These are phyloP conservation scores for Jasminum sambac DNA, from an alignment of 257 asterid species.

Conservation along the genomic window DNA sequence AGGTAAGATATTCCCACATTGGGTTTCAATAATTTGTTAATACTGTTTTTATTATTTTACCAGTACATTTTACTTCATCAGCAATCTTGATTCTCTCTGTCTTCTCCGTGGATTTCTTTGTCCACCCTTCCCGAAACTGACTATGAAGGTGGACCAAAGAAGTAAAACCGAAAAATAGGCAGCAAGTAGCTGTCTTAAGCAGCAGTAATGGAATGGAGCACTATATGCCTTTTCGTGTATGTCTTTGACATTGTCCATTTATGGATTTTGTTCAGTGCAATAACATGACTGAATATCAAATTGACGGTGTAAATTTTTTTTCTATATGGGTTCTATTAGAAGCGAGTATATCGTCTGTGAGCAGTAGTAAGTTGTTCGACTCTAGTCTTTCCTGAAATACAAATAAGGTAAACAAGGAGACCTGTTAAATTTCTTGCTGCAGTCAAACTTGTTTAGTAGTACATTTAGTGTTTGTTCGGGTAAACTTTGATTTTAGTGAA, in stretches of 20 bases:
- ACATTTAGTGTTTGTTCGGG: not conserved
- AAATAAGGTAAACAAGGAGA: not conserved
- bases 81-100: not conserved
- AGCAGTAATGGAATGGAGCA: not conserved
- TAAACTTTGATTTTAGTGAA: too few relatives aligned
- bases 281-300: not conserved
- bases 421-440: not conserved
- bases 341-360: not conserved
- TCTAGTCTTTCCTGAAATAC: not conserved
- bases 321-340: not conserved
- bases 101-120: not conserved
- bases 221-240: too few relatives aligned
- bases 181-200: not conserved
- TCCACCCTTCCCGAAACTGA: not conserved
- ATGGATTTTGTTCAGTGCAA: not conserved
- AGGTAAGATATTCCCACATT: conserved; percentile 44
- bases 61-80: not conserved
- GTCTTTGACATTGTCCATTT: not conserved
- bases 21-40: not conserved
- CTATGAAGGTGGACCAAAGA: not conserved
- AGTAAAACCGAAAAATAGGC: not conserved
- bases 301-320: not conserved
- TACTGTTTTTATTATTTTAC: not conserved
- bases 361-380: not conserved
- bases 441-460: not conserved